phyloP scores from a whole-genome alignment of 352 stramenopile species.

The Discostella stelligera region DNA sequence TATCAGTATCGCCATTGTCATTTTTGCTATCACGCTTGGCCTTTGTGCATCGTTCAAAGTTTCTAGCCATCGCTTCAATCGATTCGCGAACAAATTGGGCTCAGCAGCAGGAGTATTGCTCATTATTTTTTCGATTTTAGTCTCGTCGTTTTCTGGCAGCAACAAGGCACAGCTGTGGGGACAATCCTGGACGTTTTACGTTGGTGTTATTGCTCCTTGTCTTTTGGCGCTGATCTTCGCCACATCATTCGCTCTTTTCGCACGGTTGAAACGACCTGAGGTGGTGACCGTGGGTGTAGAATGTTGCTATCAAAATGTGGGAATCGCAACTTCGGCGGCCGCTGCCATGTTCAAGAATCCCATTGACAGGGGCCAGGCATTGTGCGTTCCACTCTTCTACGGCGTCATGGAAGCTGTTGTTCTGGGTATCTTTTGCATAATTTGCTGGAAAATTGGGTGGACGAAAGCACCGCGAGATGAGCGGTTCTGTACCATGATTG shows the following conservation, averaged over 20 bases:
- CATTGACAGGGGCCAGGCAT: slow-evolving; percentile 49
- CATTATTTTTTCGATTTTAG: slow-evolving; percentile 59
- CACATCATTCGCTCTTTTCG: slow-evolving; percentile 24
- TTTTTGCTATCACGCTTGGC: slow-evolving; percentile 61
- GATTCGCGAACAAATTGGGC: slow-evolving; percentile 59
- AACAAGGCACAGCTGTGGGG: slow-evolving; percentile 50
- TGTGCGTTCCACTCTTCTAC: slow-evolving; percentile 79
- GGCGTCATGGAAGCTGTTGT: slow-evolving; percentile 59
- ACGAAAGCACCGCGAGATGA: slow-evolving; percentile 64
- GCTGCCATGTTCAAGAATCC: slow-evolving; percentile 66
- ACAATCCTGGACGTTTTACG: slow-evolving; percentile 47
- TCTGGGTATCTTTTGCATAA: slow-evolving; percentile 59
- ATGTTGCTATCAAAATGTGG: slow-evolving; percentile 82
- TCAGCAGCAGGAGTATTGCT: slow-evolving; percentile 61
- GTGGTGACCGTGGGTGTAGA: slow-evolving; percentile 68
- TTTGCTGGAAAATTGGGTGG: slow-evolving; percentile 72
- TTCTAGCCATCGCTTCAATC: slow-evolving; percentile 54
- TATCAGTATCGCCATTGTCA: slow-evolving; percentile 62
- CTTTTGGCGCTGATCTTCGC: slow-evolving; percentile 48
- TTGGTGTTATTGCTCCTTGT: slow-evolving; percentile 43
- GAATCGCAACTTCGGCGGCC: slow-evolving; percentile 70
- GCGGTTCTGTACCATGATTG: slow-evolving; percentile 55
- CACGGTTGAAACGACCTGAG: slow-evolving; percentile 48
- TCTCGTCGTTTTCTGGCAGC: slow-evolving; percentile 40
- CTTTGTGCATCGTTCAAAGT: slow-evolving; percentile 55